A percentile compares a stretch with the other conserved stretches of the same genome.
Evolutionary conservation across 225 moss, liverwort and hornwort genomes (phyloP).

Genomic region (Sphagnum contortum): DNA sequence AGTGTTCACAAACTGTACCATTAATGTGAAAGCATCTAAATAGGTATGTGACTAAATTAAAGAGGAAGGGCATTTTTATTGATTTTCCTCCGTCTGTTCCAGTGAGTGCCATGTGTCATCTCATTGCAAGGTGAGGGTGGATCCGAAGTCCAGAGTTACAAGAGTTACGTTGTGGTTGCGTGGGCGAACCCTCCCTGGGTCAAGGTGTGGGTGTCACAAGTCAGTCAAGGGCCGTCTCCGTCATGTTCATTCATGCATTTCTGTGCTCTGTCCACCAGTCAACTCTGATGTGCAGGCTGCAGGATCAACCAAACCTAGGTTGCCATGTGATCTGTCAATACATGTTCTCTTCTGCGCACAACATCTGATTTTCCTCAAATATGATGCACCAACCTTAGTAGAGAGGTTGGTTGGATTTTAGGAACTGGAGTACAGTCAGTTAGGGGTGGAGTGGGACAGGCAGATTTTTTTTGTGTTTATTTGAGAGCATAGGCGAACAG

Average conservation of each 20-base stretch:
- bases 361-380: no score
- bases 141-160: constrained; percentile 98
- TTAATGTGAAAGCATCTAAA: no score
- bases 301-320: constrained; percentile 51
- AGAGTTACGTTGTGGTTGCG: constrained; percentile 73
- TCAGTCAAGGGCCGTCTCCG: constrained; percentile 78
- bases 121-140: constrained; percentile 99
- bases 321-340: neutral
- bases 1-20: no score
- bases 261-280: constrained; percentile 49
- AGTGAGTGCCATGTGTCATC: constrained; percentile 98
- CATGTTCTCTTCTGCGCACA: no score
- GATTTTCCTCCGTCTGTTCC: constrained; percentile 99
- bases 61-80: constrained; percentile 42
- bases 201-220: constrained; percentile 69
- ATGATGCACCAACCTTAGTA: no score
- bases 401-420: no score
- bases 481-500: no score
- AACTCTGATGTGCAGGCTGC: constrained; percentile 68
- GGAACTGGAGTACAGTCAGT: no score
- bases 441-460: no score
- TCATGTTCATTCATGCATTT: constrained; percentile 47
- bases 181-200: constrained; percentile 65
- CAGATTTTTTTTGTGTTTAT: no score
- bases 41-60: no score